A percentile compares a stretch with the other conserved stretches of the same genome.
Conservation (phyloP, 192 early-diverging fungal genomes). For the Rhizophagus clarus region DNA sequence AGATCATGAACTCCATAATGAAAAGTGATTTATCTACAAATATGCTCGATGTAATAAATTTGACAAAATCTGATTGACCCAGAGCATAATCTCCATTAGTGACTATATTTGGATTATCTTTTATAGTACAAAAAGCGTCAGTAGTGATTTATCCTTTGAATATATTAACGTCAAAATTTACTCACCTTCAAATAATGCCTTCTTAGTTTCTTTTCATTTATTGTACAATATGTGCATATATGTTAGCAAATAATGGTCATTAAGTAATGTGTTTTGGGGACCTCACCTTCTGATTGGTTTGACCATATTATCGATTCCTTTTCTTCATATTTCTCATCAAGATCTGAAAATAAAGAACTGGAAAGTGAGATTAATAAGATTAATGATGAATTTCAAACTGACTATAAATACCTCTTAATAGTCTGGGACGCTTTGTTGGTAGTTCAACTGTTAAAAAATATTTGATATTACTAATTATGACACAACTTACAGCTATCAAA, state of each 20-base stretch:
- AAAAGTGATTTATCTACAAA: conserved; percentile 32
- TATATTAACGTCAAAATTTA: conserved; percentile 22
- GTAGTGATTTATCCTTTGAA: conserved; percentile 4
- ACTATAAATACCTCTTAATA: conserved; percentile 12
- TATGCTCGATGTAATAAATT: not conserved
- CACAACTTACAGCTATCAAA: too few relatives aligned
- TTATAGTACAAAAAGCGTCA: not conserved
- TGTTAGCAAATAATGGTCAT: conserved; percentile 23
- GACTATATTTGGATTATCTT: conserved; percentile 8
- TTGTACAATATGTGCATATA: not conserved
- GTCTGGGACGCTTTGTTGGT: conserved; percentile 14
- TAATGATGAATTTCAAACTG: conserved; percentile 14
- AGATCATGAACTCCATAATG: conserved; percentile 14
- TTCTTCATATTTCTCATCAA: conserved; percentile 3
- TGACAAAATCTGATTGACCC: not conserved
- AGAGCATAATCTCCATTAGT: not conserved
- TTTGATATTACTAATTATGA: too few relatives aligned
- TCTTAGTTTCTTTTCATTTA: conserved; percentile 2
- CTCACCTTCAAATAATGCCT: conserved; percentile 7
- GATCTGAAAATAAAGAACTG: conserved; percentile 7
- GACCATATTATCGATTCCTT: not conserved
- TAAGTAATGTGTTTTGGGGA: conserved; percentile 20
- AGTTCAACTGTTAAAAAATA: not conserved
- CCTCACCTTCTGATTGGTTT: not conserved
- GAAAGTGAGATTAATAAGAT: not conserved